Evolutionary conservation across 1,284 basidiomycete genomes (phyloP).

Genomic region (Leccinum variabile): DNA sequence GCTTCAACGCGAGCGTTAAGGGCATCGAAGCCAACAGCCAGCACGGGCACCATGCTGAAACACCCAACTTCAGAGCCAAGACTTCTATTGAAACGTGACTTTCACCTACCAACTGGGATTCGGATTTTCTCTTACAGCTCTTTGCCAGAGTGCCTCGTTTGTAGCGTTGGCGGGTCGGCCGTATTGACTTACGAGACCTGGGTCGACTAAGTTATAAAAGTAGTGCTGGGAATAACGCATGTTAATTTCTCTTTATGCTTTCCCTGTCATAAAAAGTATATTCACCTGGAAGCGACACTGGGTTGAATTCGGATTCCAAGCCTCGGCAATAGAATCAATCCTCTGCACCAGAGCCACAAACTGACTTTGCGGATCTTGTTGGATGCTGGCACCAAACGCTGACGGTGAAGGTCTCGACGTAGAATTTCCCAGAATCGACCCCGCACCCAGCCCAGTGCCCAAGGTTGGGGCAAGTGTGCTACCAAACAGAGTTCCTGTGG

Average conservation of each 20-base stretch:
- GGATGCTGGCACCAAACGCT: constrained; percentile 36
- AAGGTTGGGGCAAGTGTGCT: constrained; percentile 35
- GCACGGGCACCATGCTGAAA: constrained; percentile 75
- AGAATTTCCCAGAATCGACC: constrained; percentile 27
- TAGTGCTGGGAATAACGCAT: constrained; percentile 53
- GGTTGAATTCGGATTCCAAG: constrained; percentile 72
- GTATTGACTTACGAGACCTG: constrained; percentile 66
- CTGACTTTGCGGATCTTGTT: constrained; percentile 60
- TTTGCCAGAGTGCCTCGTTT: constrained; percentile 79
- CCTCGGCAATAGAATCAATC: constrained; percentile 65
- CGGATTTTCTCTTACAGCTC: constrained; percentile 80
- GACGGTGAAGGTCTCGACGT: constrained; percentile 27
- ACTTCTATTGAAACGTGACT: neutral
- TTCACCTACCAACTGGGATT: constrained; percentile 70
- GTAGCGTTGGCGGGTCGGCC: constrained; percentile 73
- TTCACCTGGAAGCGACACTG: constrained; percentile 82
- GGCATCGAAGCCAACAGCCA: constrained; percentile 83
- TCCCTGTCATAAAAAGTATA: constrained; percentile 10
- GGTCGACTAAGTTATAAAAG: constrained; percentile 87
- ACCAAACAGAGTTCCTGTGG: constrained; percentile 34
- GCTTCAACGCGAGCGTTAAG: constrained; percentile 79
- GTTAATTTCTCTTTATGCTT: constrained; percentile 6
- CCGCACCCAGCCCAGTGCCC: constrained; percentile 22
- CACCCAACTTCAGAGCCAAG: constrained; percentile 12
- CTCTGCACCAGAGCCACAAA: constrained; percentile 57